A percentile compares a stretch with the other conserved stretches of the same genome.
phyloP scores from a whole-genome alignment of 768 basidiomycete genomes.

The Podaxis sp. region DNA sequence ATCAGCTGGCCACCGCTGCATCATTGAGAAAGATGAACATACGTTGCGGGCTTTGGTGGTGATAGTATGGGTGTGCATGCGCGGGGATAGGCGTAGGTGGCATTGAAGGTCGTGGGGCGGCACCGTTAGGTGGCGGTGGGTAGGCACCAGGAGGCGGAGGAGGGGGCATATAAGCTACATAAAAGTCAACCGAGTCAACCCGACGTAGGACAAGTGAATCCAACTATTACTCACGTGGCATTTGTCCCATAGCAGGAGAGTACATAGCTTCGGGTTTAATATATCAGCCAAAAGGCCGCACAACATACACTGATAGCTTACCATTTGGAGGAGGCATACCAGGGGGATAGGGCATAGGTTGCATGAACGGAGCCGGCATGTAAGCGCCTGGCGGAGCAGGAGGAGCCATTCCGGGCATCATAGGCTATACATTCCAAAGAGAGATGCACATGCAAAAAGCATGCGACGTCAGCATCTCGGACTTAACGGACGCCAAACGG shows the following conservation, averaged over 20 bases:
- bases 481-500: background rate
- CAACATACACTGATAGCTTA: constrained; percentile 27
- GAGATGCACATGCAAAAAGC: background rate
- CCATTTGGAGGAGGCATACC: constrained; percentile 80
- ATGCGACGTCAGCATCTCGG: background rate
- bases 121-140: constrained; percentile 76
- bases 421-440: constrained; percentile 46
- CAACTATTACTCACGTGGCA: constrained; percentile 69
- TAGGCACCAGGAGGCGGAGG: constrained; percentile 76
- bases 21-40: constrained; percentile 23
- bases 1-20: background rate
- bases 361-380: constrained; percentile 82
- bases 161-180: constrained; percentile 68
- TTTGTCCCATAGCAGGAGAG: constrained; percentile 79
- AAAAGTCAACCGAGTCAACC: constrained; percentile 14
- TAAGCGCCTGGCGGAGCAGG: constrained; percentile 77
- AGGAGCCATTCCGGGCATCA: constrained; percentile 85
- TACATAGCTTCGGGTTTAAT: constrained; percentile 63
- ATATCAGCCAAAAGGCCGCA: constrained; percentile 6
- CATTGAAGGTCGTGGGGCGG: constrained; percentile 82
- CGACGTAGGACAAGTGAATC: background rate
- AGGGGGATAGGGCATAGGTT: constrained; percentile 81
- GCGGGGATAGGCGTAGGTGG: constrained; percentile 89
- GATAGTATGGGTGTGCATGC: constrained; percentile 86
- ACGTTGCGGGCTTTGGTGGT: constrained; percentile 84